Conservation (phyloP, 2,329 filamentous ascomycete genomes). For the Venturia asperata region DNA sequence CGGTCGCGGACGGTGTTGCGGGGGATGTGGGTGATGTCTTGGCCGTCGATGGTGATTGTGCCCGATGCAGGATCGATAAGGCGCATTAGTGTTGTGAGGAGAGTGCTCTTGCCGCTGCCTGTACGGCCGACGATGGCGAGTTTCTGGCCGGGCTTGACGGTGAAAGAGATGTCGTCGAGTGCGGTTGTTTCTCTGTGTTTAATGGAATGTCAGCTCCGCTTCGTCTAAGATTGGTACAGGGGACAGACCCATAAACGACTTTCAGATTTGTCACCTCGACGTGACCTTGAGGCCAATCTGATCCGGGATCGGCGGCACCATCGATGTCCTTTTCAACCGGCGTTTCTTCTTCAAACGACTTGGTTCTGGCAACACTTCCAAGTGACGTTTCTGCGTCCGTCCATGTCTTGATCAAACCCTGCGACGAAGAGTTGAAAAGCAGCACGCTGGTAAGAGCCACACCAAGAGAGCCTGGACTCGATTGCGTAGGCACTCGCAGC, state of each 20-base stretch:
- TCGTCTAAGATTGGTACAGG: not conserved
- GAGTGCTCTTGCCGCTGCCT: slow-evolving; percentile 45
- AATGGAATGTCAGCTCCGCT: not conserved
- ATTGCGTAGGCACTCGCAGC: not conserved
- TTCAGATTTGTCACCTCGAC: not conserved
- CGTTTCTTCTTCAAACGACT: slow-evolving; percentile 42
- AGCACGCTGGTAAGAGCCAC: slow-evolving; percentile 49
- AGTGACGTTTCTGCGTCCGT: slow-evolving; percentile 52
- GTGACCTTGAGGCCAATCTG: slow-evolving; percentile 4
- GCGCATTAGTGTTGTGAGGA: slow-evolving; percentile 43
- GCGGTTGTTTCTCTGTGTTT: slow-evolving; percentile 25
- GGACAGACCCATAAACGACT: not conserved
- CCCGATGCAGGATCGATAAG: slow-evolving; percentile 42
- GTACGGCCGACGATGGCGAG: slow-evolving; percentile 48
- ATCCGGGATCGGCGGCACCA: not conserved
- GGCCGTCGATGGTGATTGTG: slow-evolving; percentile 41
- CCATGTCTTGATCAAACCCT: slow-evolving; percentile 45
- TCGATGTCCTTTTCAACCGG: slow-evolving; percentile 37
- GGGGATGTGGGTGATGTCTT: slow-evolving; percentile 37
- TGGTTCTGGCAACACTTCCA: slow-evolving; percentile 50
- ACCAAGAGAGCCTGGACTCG: slow-evolving; percentile 43
- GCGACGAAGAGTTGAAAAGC: slow-evolving; percentile 46
- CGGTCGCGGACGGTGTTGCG: slow-evolving; percentile 33
- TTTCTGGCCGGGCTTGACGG: slow-evolving; percentile 41
- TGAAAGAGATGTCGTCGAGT: slow-evolving; percentile 41